Evolutionary conservation across 2,329 filamentous ascomycete genomes (phyloP).

Genomic region (Neopestalotiopsis sp.): DNA sequence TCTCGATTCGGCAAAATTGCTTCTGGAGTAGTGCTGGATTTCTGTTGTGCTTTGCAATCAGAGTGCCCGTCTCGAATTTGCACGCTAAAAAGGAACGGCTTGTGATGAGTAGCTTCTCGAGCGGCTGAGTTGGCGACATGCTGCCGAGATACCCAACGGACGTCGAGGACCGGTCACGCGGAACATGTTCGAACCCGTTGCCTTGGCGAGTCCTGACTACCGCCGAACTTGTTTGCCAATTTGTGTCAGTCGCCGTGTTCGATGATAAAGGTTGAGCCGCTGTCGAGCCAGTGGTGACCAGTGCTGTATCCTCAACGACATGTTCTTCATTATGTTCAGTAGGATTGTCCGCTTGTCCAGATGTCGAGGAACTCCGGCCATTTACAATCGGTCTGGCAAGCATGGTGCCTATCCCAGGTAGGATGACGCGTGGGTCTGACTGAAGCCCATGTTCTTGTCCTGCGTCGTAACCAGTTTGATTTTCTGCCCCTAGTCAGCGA

Average conservation of each 20-base stretch:
- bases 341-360: background rate
- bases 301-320: background rate
- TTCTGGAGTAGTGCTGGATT: background rate
- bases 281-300: background rate
- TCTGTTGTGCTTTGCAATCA: background rate
- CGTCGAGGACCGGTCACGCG: background rate
- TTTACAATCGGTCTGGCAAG: background rate
- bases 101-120: background rate
- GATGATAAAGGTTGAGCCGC: background rate
- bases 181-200: background rate
- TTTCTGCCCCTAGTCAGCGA: too few species aligned
- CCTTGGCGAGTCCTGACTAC: background rate
- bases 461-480: too few species aligned
- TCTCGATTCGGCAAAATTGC: conserved; percentile 15
- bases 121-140: background rate
- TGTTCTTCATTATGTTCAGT: background rate
- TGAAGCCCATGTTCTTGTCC: background rate
- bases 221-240: background rate
- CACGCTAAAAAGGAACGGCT: background rate
- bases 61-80: background rate
- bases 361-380: background rate
- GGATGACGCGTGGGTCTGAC: background rate
- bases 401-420: conserved; percentile 18
- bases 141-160: background rate
- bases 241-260: background rate